Evolutionary conservation across 371 early-diverging fungal species (phyloP).

Genomic region (Massospora cicadina): DNA sequence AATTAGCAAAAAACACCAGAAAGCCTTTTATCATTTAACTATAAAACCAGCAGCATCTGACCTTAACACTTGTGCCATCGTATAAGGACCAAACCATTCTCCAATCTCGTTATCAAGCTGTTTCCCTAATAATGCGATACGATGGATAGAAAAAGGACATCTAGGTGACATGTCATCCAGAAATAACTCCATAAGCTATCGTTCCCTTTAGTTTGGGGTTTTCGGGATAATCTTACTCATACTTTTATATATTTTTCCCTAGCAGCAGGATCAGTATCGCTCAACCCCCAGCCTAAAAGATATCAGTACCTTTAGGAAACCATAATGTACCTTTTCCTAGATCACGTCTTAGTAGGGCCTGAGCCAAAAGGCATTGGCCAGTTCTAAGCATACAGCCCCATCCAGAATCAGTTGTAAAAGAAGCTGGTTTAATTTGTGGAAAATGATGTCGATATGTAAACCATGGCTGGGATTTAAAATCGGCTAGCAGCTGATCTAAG

Average conservation of each 20-base stretch:
- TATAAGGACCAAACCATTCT: conserved; percentile 92
- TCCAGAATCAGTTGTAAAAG: conserved; percentile 69
- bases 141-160: conserved; percentile 80
- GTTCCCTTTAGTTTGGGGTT: conserved; percentile 5
- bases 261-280: conserved; percentile 14
- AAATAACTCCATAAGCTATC: conserved; percentile 61
- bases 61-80: conserved; percentile 77
- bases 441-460: conserved; percentile 82
- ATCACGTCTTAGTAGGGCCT: conserved; percentile 50
- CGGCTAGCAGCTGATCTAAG: conserved; percentile 29
- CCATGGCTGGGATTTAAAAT: conserved; percentile 68
- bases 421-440: conserved; percentile 60
- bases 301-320: neutral
- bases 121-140: conserved; percentile 68
- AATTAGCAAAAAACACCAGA: too few species aligned
- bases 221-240: neutral
- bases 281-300: conserved; percentile 28
- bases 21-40: neutral
- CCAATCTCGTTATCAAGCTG: conserved; percentile 79
- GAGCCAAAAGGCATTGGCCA: conserved; percentile 82
- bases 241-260: conserved; percentile 5
- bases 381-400: conserved; percentile 97
- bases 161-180: conserved; percentile 53
- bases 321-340: conserved; percentile 40
- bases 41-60: conserved; percentile 21